These are phyloP conservation scores for Zostera marina DNA, from an alignment of 116 monocot genomes.

Conservation along the genomic window DNA sequence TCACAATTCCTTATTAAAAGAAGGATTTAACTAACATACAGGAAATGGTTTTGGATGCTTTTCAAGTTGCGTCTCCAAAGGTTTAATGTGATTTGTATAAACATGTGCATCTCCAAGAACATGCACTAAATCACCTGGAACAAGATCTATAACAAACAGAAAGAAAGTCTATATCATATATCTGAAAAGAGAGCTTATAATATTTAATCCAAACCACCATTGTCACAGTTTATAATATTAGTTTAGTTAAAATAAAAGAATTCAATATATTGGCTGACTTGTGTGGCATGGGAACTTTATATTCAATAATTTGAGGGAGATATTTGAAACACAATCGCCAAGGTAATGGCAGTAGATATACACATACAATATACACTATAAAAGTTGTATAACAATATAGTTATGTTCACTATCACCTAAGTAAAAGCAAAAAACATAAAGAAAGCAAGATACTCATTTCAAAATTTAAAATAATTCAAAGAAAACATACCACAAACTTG, in stretches of 20 bases:
- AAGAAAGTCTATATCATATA: background rate
- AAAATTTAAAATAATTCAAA: background rate
- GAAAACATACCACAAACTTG: slow-evolving; percentile 83
- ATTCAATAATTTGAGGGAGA: too few species aligned
- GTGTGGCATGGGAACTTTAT: too few species aligned
- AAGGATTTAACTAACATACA: slow-evolving; percentile 18
- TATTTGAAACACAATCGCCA: too few species aligned
- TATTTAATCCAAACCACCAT: too few species aligned
- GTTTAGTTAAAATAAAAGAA: too few species aligned
- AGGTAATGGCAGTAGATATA: too few species aligned
- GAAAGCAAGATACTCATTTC: background rate
- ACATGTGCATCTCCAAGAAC: slow-evolving; percentile 93
- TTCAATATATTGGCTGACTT: too few species aligned
- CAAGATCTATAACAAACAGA: slow-evolving; percentile 26
- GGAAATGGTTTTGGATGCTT: slow-evolving; percentile 91
- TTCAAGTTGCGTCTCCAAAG: slow-evolving; percentile 80
- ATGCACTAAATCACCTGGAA: slow-evolving; percentile 88
- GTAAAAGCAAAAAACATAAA: background rate
- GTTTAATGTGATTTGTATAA: slow-evolving; percentile 65
- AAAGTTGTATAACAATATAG: too few species aligned
- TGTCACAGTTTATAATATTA: too few species aligned
- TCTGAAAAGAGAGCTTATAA: too few species aligned
- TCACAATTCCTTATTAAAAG: background rate
- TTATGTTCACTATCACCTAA: too few species aligned
- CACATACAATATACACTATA: too few species aligned